Percentiles rank a stretch among this genome's conserved stretches.
Conservation (phyloP, 345 rosid species). For the Heritiera littoralis region DNA sequence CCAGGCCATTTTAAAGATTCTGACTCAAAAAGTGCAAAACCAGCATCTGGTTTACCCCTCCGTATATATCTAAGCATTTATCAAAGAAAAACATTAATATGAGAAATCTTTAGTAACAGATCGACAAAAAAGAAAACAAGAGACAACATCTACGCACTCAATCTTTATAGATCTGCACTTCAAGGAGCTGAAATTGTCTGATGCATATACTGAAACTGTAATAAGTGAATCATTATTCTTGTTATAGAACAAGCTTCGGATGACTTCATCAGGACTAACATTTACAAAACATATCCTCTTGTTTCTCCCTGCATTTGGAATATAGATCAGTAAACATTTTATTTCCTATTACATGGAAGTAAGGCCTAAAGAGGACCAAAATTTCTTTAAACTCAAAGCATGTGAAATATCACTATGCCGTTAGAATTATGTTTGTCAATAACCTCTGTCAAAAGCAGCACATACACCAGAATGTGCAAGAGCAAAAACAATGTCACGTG, state of each 20-base stretch:
- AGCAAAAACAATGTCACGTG: conserved; percentile 86
- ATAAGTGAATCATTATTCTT: conserved; percentile 97
- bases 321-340: conserved; percentile 5
- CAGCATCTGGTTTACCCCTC: conserved; percentile 93
- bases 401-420: not conserved
- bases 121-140: not conserved
- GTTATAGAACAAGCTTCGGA: conserved; percentile 84
- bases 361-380: not conserved
- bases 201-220: conserved; percentile 94
- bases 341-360: not conserved
- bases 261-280: conserved; percentile 91
- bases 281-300: conserved; percentile 82
- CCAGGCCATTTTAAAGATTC: conserved; percentile 99
- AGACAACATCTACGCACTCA: conserved; percentile 51
- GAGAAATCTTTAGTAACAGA: not conserved
- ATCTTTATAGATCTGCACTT: conserved; percentile 77
- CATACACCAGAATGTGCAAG: conserved; percentile 94
- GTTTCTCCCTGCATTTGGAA: conserved; percentile 65
- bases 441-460: conserved; percentile 89
- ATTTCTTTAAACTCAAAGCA: not conserved
- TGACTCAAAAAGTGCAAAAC: conserved; percentile 92
- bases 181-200: conserved; percentile 91
- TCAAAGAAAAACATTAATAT: conserved; percentile 4
- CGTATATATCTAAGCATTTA: conserved; percentile 64
- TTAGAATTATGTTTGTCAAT: not conserved